Percentiles rank a stretch among this genome's conserved stretches.
Conservation (phyloP, 352 stramenopile species). For the Lagenidium sp. region DNA sequence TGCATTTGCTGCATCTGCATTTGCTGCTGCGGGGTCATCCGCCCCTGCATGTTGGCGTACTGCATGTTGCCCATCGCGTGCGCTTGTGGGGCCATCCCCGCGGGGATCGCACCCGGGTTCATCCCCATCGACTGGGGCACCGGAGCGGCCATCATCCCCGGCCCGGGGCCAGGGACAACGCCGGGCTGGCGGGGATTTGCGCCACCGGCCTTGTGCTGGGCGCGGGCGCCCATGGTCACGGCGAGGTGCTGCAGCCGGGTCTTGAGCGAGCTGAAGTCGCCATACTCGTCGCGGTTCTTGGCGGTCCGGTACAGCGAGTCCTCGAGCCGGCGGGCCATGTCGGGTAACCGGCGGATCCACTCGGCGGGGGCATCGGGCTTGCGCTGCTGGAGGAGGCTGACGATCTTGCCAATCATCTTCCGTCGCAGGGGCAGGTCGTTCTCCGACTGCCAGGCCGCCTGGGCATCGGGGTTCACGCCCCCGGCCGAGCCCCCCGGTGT, state of each 20-base stretch:
- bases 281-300: constrained; percentile 93
- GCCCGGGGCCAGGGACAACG: constrained; percentile 9
- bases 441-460: constrained; percentile 81
- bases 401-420: constrained; percentile 92
- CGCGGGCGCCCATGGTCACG: constrained; percentile 80
- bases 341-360: constrained; percentile 95
- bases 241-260: constrained; percentile 95
- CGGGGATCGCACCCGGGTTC: constrained; percentile 13
- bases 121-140: constrained; percentile 20
- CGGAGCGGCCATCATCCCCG: constrained; percentile 17
- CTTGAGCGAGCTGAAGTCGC: constrained; percentile 94
- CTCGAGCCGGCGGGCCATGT: constrained; percentile 97
- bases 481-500: constrained; percentile 24
- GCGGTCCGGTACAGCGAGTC: constrained; percentile 95
- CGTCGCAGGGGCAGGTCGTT: constrained; percentile 77
- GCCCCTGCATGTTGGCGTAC: constrained; percentile 40
- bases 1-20: constrained; percentile 74
- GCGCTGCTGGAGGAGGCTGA: constrained; percentile 94
- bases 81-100: constrained; percentile 43
- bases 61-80: constrained; percentile 65
- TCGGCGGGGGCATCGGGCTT: constrained; percentile 95
- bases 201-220: constrained; percentile 61
- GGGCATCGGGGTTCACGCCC: constrained; percentile 17
- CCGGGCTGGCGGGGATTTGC: constrained; percentile 34
- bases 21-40: constrained; percentile 77